Conservation (phyloP, 768 basidiomycete genomes). For the Tricholoma sp. region DNA sequence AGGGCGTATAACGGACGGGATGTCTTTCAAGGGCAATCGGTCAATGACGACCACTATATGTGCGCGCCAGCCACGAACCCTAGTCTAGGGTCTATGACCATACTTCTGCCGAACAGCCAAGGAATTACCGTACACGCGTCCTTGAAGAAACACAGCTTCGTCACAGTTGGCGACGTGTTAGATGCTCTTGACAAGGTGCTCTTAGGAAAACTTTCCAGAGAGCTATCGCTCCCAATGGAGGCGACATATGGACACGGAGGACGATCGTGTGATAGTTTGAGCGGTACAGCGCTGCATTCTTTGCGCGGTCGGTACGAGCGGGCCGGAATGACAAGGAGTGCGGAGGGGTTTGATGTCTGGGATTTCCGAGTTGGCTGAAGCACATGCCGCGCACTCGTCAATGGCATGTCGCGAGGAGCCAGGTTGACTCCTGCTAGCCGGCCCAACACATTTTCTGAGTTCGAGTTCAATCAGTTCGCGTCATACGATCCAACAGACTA, state of each 20-base stretch:
- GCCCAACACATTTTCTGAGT: no score
- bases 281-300: neutral
- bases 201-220: neutral
- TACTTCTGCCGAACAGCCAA: neutral
- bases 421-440: no score
- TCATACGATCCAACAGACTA: no score
- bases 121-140: neutral
- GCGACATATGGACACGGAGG: neutral
- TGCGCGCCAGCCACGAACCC: neutral
- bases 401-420: neutral
- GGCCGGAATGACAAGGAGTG: neutral
- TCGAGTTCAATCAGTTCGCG: no score
- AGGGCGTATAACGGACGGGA: neutral
- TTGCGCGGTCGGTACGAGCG: neutral
- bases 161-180: neutral
- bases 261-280: neutral
- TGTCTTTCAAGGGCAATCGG: neutral
- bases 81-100: neutral
- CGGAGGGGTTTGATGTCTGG: neutral
- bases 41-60: neutral
- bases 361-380: neutral
- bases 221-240: neutral
- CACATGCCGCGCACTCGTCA: neutral
- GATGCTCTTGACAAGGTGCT: neutral
- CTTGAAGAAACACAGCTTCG: neutral